These are phyloP conservation scores for Cercospora zeina DNA, from an alignment of 2,329 filamentous ascomycete genomes.

Conservation along the genomic window DNA sequence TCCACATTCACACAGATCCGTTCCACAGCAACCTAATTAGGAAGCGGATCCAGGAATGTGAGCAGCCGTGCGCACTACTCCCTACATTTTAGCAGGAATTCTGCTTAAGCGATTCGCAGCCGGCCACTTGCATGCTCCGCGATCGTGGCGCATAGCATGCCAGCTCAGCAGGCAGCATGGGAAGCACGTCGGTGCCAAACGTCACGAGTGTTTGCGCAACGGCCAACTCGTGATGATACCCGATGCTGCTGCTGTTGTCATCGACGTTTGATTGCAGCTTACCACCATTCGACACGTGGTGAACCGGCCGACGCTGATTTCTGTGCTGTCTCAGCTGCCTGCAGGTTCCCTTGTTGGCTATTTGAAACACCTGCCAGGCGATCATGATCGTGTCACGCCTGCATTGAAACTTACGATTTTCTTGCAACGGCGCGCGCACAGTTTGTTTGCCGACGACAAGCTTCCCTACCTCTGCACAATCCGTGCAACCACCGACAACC, in stretches of 20 bases:
- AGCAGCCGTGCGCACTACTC: not conserved
- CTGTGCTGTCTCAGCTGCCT: slow-evolving; percentile 8
- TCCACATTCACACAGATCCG: not conserved
- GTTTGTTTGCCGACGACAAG: not conserved
- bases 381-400: slow-evolving; percentile 8
- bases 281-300: slow-evolving; percentile 14
- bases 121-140: not conserved
- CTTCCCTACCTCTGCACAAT: not conserved
- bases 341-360: slow-evolving; percentile 3
- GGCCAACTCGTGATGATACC: not conserved
- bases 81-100: not conserved
- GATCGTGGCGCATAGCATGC: not conserved
- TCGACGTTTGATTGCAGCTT: slow-evolving; percentile 16
- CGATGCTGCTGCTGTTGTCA: not conserved
- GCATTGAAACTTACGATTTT: slow-evolving; percentile 2
- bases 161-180: slow-evolving; percentile 1
- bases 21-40: not conserved
- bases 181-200: not conserved
- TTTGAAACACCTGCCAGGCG: slow-evolving; percentile 4
- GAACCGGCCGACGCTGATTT: not conserved
- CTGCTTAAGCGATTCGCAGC: not conserved
- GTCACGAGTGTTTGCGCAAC: slow-evolving; percentile 3
- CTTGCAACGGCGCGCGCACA: not conserved
- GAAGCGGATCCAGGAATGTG: not conserved
- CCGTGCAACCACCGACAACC: not conserved